Conservation (phyloP, 2,329 filamentous ascomycete species). For the Epichloe elymi region DNA sequence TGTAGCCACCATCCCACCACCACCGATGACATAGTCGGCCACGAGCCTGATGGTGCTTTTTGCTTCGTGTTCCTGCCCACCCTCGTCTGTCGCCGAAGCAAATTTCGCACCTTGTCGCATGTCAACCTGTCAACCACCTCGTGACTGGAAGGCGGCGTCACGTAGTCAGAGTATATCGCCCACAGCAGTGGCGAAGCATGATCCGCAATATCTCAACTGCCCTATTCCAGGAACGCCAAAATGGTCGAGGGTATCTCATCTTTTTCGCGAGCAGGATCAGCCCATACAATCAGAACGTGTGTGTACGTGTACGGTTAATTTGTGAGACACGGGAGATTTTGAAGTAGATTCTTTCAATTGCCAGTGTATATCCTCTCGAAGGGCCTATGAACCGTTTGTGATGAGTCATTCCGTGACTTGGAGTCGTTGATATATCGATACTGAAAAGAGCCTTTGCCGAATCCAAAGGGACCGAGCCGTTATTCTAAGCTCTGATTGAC, state of each 20-base stretch:
- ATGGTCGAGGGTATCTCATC: conserved; percentile 13
- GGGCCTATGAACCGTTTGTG: conserved; percentile 22
- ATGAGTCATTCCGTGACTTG: too few species aligned
- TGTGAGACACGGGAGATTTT: background rate
- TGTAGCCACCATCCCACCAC: conserved; percentile 35
- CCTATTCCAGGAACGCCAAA: conserved; percentile 13
- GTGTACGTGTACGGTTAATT: background rate
- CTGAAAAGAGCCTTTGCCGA: too few species aligned
- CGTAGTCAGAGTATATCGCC: conserved; percentile 14
- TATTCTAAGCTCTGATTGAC: too few species aligned
- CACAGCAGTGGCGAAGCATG: conserved; percentile 24
- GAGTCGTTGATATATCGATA: too few species aligned
- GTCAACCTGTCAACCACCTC: conserved; percentile 17
- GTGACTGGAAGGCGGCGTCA: conserved; percentile 25
- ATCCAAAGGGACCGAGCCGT: too few species aligned
- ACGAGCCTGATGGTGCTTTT: conserved; percentile 7
- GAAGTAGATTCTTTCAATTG: background rate
- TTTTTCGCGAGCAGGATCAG: conserved; percentile 12
- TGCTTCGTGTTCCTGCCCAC: conserved; percentile 11
- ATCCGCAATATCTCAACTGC: conserved; percentile 21
- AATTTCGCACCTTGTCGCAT: conserved; percentile 20
- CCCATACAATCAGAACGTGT: conserved; percentile 10
- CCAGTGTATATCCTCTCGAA: background rate
- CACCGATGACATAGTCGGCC: conserved; percentile 31
- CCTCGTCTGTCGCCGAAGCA: conserved; percentile 18